These are phyloP conservation scores for Coelastrella sp. DNA, from an alignment of 139 green algal species.

Conservation along the genomic window DNA sequence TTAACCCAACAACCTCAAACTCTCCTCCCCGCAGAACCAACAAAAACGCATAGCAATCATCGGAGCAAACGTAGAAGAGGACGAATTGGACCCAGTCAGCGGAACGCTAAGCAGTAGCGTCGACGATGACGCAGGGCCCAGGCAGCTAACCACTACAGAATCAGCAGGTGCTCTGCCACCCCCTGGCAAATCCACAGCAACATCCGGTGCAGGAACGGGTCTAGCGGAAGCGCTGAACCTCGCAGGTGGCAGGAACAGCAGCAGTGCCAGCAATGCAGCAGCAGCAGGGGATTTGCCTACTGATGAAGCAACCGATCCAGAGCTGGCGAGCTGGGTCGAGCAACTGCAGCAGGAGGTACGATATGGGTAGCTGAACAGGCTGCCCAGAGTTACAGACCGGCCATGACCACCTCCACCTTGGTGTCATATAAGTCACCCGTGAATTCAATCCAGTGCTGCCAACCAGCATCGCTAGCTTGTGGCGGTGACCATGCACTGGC, in stretches of 20 bases:
- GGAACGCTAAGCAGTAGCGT: not conserved
- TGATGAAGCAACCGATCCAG: conserved; percentile 46
- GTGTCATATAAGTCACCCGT: no score
- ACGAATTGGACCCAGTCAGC: not conserved
- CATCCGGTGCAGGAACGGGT: conserved; percentile 18
- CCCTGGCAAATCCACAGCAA: conserved; percentile 20
- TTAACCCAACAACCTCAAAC: not conserved
- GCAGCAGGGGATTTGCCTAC: conserved; percentile 18
- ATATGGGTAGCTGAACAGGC: no score
- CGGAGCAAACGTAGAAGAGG: not conserved
- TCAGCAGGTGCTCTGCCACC: conserved; percentile 36
- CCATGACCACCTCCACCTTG: no score
- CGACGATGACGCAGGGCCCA: not conserved
- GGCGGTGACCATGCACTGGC: no score
- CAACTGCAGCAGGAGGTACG: conserved; percentile 26
- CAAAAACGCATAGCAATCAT: conserved; percentile 43
- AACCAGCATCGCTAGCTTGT: no score
- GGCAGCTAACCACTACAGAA: conserved; percentile 42
- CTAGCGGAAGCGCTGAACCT: conserved; percentile 40
- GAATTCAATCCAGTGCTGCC: no score
- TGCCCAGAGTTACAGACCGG: no score
- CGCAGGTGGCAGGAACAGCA: conserved; percentile 30
- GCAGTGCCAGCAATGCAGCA: conserved; percentile 8
- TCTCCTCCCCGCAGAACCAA: not conserved
- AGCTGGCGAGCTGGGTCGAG: conserved; percentile 46